Conservation (phyloP, 176 grass and related monocot genomes). For the Chrysopogon serrulatus region DNA sequence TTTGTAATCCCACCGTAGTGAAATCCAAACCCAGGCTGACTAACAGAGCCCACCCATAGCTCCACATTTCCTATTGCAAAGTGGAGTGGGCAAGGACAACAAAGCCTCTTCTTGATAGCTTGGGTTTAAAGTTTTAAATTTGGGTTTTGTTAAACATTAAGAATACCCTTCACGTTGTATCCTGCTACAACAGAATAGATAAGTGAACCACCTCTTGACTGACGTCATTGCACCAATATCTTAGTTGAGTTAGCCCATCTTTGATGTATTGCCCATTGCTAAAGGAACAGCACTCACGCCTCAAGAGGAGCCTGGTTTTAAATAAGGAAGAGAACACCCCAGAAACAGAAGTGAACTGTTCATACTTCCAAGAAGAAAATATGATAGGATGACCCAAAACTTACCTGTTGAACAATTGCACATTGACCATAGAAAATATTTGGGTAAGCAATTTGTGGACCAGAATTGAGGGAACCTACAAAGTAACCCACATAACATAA, state of each 20-base stretch:
- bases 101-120: not conserved
- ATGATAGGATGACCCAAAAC: slow-evolving; percentile 2
- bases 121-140: not conserved
- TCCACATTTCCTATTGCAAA: not conserved
- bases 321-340: not conserved
- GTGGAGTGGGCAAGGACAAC: not conserved
- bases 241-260: slow-evolving; percentile 69
- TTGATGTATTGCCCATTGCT: slow-evolving; percentile 86
- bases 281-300: slow-evolving; percentile 83
- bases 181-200: not conserved
- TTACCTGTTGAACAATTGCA: slow-evolving; percentile 88
- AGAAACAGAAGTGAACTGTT: not conserved
- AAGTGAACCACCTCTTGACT: slow-evolving; percentile 55
- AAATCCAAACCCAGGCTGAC: not conserved
- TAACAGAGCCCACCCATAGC: not conserved
- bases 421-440: slow-evolving; percentile 74
- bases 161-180: not conserved
- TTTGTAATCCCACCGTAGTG: not conserved
- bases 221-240: slow-evolving; percentile 70
- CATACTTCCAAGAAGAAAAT: slow-evolving; percentile 15
- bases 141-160: not conserved
- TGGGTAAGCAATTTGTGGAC: slow-evolving; percentile 74
- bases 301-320: slow-evolving; percentile 60
- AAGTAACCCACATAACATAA: not conserved
- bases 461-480: slow-evolving; percentile 72